Evolutionary conservation across 2,329 filamentous ascomycete genomes (phyloP).

Genomic region (Albifimbria verrucaria): DNA sequence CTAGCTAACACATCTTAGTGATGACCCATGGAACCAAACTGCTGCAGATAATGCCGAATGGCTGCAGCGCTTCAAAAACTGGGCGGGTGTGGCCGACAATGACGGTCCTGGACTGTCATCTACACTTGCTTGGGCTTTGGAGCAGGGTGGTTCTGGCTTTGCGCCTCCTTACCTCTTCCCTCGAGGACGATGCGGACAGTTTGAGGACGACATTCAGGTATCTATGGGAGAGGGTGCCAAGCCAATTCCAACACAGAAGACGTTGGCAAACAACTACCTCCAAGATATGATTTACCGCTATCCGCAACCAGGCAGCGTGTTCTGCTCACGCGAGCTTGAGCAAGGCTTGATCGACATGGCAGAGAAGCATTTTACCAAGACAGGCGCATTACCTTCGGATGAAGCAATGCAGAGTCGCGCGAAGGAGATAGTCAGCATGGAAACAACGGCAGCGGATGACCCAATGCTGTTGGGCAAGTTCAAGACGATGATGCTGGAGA

Average conservation of each 20-base stretch:
- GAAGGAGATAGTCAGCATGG: slow-evolving; percentile 42
- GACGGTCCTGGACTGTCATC: slow-evolving; percentile 47
- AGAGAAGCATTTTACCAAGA: slow-evolving; percentile 31
- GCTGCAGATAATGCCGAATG: slow-evolving; percentile 62
- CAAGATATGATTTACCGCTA: slow-evolving; percentile 40
- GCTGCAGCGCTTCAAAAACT: slow-evolving; percentile 60
- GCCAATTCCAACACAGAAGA: slow-evolving; percentile 38
- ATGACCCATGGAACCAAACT: slow-evolving; percentile 63
- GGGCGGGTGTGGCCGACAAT: slow-evolving; percentile 48
- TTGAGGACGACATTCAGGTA: slow-evolving; percentile 28
- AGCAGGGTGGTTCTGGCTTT: slow-evolving; percentile 53
- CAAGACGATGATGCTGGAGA: slow-evolving; percentile 39
- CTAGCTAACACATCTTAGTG: slow-evolving; percentile 30
- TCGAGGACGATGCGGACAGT: slow-evolving; percentile 32
- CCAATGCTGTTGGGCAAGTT: slow-evolving; percentile 50
- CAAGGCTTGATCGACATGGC: slow-evolving; percentile 49
- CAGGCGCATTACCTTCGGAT: slow-evolving; percentile 44
- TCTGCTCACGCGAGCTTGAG: slow-evolving; percentile 58
- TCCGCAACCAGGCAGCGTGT: slow-evolving; percentile 46
- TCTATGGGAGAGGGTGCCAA: slow-evolving; percentile 33
- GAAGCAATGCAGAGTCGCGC: slow-evolving; percentile 43
- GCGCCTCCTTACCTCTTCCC: slow-evolving; percentile 52
- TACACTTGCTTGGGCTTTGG: slow-evolving; percentile 40
- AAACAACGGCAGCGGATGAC: slow-evolving; percentile 53
- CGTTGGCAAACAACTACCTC: slow-evolving; percentile 46